Evolutionary conservation across 2,329 filamentous ascomycete species (phyloP).

Genomic region (Penicillium sclerotigenum): DNA sequence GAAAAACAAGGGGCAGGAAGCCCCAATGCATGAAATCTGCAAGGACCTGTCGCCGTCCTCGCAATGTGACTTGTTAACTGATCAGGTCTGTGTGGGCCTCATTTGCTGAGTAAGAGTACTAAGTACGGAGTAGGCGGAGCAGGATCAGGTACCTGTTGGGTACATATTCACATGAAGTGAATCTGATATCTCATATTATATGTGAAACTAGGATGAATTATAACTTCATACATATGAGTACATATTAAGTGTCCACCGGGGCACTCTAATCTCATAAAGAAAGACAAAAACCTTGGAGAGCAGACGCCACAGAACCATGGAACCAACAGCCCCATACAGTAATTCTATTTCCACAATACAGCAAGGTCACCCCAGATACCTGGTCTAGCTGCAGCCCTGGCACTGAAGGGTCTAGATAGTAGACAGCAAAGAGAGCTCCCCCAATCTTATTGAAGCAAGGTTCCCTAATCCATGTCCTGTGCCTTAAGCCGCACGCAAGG

Average conservation of each 20-base stretch:
- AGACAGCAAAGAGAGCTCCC: neutral
- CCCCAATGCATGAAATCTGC: constrained; percentile 26
- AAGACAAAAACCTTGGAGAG: neutral
- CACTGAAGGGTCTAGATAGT: no score
- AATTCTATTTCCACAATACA: neutral
- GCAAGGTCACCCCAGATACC: neutral
- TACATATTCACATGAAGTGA: neutral
- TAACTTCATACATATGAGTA: no score
- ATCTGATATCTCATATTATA: neutral
- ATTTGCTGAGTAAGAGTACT: constrained; percentile 12
- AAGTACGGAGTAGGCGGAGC: neutral
- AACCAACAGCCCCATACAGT: neutral
- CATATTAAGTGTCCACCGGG: no score
- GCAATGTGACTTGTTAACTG: constrained; percentile 31
- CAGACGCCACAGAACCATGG: neutral
- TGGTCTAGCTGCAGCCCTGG: neutral
- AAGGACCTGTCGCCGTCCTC: constrained; percentile 29
- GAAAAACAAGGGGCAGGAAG: constrained; percentile 8
- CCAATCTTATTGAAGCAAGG: constrained; percentile 23
- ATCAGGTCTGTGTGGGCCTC: constrained; percentile 2
- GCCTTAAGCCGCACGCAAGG: constrained; percentile 9
- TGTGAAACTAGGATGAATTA: neutral
- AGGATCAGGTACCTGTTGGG: constrained; percentile 5
- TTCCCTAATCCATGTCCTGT: constrained; percentile 14
- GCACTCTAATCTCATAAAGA: no score